Conservation (phyloP, 2,329 filamentous ascomycete genomes). For the Venturia pyrina region DNA sequence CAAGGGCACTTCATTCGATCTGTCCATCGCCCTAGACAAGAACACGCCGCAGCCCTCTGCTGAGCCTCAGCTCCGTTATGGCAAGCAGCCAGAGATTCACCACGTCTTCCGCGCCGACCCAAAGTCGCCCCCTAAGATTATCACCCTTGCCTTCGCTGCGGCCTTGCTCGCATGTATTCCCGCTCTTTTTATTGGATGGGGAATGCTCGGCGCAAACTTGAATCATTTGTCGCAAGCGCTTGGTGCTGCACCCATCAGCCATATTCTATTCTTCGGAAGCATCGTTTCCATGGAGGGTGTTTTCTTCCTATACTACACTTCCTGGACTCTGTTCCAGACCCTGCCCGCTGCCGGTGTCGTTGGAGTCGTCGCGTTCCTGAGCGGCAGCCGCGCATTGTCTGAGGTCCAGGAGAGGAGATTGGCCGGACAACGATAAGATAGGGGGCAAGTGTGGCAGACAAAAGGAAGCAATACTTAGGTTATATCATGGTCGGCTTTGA, state of each 20-base stretch:
- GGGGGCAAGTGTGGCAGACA: not conserved
- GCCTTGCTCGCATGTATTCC: constrained; percentile 67
- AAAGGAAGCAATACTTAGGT: not conserved
- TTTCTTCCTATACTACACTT: constrained; percentile 89
- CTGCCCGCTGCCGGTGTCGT: constrained; percentile 64
- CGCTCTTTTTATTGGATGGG: constrained; percentile 63
- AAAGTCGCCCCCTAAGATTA: constrained; percentile 66
- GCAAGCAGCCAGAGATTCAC: constrained; percentile 73
- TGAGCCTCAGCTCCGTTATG: constrained; percentile 68
- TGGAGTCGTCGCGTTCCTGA: constrained; percentile 65
- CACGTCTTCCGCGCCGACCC: constrained; percentile 81
- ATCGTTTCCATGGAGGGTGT: constrained; percentile 80
- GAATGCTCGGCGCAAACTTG: constrained; percentile 71
- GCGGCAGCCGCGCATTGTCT: constrained; percentile 78
- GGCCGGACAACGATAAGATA: constrained; percentile 51
- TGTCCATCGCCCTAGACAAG: constrained; percentile 56
- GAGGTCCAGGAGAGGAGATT: constrained; percentile 86
- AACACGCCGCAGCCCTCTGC: constrained; percentile 49
- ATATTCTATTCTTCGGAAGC: constrained; percentile 76
- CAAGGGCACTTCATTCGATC: constrained; percentile 60
- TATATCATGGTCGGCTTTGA: not conserved
- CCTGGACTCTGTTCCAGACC: constrained; percentile 85
- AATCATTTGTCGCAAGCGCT: constrained; percentile 69
- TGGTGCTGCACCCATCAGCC: constrained; percentile 65
- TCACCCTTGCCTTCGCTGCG: constrained; percentile 68